Percentiles rank a stretch among this genome's conserved stretches.
phyloP scores from a whole-genome alignment of 208 protist genomes.

The Leishmania arabica region DNA sequence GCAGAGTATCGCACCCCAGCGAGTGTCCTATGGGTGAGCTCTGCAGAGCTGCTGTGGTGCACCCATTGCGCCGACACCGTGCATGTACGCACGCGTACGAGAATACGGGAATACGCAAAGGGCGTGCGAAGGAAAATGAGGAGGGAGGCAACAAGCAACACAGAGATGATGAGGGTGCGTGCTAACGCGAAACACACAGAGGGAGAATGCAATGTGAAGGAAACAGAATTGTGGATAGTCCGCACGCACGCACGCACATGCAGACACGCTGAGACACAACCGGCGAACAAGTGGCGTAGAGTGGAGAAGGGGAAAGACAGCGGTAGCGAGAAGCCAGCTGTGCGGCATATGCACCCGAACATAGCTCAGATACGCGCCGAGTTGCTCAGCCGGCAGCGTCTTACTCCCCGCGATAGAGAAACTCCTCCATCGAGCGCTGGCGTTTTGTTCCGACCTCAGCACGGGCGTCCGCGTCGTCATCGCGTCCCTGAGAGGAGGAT shows the following conservation, averaged over 20 bases:
- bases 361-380: neutral
- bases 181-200: neutral
- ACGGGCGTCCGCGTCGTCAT: neutral
- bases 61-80: neutral
- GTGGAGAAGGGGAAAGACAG: neutral
- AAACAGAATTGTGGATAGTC: neutral
- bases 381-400: neutral
- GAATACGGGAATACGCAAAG: neutral
- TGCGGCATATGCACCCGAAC: neutral
- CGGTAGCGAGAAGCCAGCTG: neutral
- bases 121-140: neutral
- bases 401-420: slow-evolving; percentile 26
- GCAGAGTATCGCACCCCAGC: neutral
- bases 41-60: no score
- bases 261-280: neutral
- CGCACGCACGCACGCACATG: neutral
- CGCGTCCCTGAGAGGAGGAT: neutral
- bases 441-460: slow-evolving; percentile 22
- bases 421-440: slow-evolving; percentile 42
- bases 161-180: slow-evolving; percentile 11
- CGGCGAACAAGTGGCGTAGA: neutral
- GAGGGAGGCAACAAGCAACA: neutral
- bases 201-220: neutral
- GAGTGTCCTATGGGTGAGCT: neutral
- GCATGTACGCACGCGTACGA: neutral